A percentile compares a stretch with the other conserved stretches of the same genome.
Evolutionary conservation across 1,284 basidiomycete genomes (phyloP).

Genomic region (Sporisorium exsertum): DNA sequence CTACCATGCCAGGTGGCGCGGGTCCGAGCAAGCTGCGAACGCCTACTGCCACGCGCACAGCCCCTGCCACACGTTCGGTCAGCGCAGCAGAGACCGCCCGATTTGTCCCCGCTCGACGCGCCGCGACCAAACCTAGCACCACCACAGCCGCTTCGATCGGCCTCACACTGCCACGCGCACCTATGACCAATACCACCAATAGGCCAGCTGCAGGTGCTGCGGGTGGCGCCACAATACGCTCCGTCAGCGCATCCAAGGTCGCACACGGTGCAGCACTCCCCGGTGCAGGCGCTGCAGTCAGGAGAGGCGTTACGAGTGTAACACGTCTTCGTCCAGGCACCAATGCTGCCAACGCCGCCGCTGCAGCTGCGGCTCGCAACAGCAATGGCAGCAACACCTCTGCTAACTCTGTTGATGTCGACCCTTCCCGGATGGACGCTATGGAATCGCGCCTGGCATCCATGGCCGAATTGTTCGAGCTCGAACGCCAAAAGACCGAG

Average conservation of each 20-base stretch:
- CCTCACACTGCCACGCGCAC: constrained; percentile 41
- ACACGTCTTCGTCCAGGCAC: constrained; percentile 42
- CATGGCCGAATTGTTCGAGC: constrained; percentile 61
- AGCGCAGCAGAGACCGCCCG: constrained; percentile 27
- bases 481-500: constrained; percentile 60
- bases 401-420: constrained; percentile 29
- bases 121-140: constrained; percentile 23
- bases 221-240: constrained; percentile 28
- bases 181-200: constrained; percentile 54
- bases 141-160: constrained; percentile 28
- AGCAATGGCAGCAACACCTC: constrained; percentile 32
- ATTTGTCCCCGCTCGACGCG: constrained; percentile 42
- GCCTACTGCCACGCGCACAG: constrained; percentile 25
- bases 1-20: constrained; percentile 26
- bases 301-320: constrained; percentile 46
- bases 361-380: constrained; percentile 19
- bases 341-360: constrained; percentile 28
- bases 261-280: constrained; percentile 18
- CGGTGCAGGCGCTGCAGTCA: constrained; percentile 10
- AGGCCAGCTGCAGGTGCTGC: constrained; percentile 17
- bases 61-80: constrained; percentile 24
- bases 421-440: constrained; percentile 54
- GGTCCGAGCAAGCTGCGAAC: constrained; percentile 46
- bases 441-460: constrained; percentile 53
- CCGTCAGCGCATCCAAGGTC: constrained; percentile 27